phyloP scores from a whole-genome alignment of 768 basidiomycete species.

The Termitomyces sp. region DNA sequence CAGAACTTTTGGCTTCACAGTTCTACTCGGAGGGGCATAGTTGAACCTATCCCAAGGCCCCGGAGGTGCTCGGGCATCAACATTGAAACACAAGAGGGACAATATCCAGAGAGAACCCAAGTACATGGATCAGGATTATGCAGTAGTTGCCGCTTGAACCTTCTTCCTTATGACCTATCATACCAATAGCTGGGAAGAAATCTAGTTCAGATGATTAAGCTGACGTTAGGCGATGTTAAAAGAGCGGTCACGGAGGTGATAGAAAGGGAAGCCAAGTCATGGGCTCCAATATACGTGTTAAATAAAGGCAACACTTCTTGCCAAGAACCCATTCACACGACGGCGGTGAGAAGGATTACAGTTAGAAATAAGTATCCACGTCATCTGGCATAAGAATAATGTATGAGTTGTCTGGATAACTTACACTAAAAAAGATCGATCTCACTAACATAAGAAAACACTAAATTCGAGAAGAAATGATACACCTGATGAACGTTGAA shows the following conservation, averaged over 20 bases:
- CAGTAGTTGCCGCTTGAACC: neutral
- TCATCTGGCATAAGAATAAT: neutral
- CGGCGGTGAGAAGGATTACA: neutral
- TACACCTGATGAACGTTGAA: neutral
- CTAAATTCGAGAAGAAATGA: neutral
- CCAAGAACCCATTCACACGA: neutral
- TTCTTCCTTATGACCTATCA: neutral
- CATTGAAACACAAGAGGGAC: neutral
- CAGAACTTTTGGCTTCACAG: constrained; percentile 27
- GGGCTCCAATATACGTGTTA: neutral
- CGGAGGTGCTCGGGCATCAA: constrained; percentile 25
- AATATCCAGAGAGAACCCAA: neutral
- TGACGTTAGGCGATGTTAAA: neutral
- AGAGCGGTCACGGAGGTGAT: neutral
- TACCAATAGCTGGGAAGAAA: neutral
- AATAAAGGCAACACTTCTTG: neutral
- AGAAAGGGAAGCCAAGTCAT: neutral
- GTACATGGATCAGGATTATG: neutral
- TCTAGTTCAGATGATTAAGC: neutral
- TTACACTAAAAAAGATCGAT: neutral
- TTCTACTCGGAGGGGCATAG: constrained; percentile 30
- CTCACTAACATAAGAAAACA: neutral
- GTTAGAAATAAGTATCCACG: neutral
- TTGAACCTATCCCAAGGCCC: constrained; percentile 45
- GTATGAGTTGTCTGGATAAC: no score